Conservation (phyloP, 768 basidiomycete species). For the Paxillus rubicundulus region DNA sequence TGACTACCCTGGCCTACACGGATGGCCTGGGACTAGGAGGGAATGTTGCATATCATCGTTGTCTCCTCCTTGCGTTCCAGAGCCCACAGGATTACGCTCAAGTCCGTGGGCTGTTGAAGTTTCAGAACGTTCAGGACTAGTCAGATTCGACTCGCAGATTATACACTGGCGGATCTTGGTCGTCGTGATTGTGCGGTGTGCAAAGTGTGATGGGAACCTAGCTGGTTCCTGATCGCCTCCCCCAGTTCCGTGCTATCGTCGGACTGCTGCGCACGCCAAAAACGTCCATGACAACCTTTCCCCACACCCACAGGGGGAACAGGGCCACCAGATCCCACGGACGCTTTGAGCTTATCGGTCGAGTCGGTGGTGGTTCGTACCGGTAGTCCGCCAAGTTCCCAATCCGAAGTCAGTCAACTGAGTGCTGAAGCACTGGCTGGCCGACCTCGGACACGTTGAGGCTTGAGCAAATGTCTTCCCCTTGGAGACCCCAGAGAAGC, state of each 20-base stretch:
- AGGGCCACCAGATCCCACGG: neutral
- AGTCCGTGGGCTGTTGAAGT: neutral
- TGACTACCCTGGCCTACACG: neutral
- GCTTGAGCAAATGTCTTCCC: too few relatives aligned
- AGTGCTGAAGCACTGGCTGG: too few relatives aligned
- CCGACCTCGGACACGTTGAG: too few relatives aligned
- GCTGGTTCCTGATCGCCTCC: neutral
- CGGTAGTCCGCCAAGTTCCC: neutral
- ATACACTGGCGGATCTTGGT: neutral
- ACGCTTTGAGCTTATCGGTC: too few relatives aligned
- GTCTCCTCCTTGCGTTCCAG: neutral
- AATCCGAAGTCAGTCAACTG: neutral
- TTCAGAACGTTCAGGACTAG: neutral
- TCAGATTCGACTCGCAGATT: neutral
- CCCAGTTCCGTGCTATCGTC: neutral
- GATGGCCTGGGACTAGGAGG: neutral
- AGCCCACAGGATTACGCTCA: neutral
- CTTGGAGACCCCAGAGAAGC: too few relatives aligned
- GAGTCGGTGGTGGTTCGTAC: neutral
- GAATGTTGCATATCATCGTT: neutral
- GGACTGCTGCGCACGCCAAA: neutral
- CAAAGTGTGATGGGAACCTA: neutral
- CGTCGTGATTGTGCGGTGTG: neutral
- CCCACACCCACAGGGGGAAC: neutral
- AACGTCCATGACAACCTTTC: neutral